Percentiles rank a stretch among this genome's conserved stretches.
phyloP scores from a whole-genome alignment of 495 filamentous ascomycete species.

The Podospora australis region DNA sequence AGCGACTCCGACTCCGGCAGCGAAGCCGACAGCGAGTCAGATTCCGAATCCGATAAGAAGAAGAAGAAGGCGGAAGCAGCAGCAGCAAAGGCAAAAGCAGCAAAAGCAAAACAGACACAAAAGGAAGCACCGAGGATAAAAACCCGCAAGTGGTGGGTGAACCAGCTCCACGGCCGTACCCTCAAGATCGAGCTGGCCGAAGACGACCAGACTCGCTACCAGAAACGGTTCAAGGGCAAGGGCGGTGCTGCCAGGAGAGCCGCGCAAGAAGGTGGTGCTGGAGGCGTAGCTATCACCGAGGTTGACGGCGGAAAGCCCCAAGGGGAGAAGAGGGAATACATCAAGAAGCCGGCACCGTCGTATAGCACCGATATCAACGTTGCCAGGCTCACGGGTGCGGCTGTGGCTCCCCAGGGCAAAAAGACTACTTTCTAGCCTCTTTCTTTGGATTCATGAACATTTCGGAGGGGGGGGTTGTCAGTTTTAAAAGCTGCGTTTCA shows the following conservation, averaged over 20 bases:
- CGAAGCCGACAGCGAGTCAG: constrained; percentile 6
- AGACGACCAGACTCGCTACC: constrained; percentile 77
- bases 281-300: constrained; percentile 15
- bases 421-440: constrained; percentile 81
- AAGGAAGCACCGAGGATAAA: constrained; percentile 43
- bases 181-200: constrained; percentile 91
- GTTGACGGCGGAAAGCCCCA: too few relatives aligned
- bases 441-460: too few relatives aligned
- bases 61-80: constrained; percentile 15
- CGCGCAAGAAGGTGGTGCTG: not conserved
- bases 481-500: too few relatives aligned
- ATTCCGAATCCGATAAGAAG: constrained; percentile 9
- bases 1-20: constrained; percentile 1
- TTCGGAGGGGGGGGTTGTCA: too few relatives aligned
- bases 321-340: constrained; percentile 24
- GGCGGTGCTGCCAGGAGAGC: constrained; percentile 28
- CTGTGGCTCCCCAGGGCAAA: constrained; percentile 73
- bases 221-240: constrained; percentile 79
- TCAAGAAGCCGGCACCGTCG: constrained; percentile 7
- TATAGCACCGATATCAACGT: constrained; percentile 32
- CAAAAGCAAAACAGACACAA: too few relatives aligned
- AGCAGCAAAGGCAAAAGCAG: too few relatives aligned
- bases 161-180: constrained; percentile 66
- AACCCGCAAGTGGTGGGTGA: constrained; percentile 72
- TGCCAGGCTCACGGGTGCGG: constrained; percentile 61